Base-by-base conservation (phyloP, 2,329 filamentous ascomycete species). In the Zymoseptoria tritici region DNA sequence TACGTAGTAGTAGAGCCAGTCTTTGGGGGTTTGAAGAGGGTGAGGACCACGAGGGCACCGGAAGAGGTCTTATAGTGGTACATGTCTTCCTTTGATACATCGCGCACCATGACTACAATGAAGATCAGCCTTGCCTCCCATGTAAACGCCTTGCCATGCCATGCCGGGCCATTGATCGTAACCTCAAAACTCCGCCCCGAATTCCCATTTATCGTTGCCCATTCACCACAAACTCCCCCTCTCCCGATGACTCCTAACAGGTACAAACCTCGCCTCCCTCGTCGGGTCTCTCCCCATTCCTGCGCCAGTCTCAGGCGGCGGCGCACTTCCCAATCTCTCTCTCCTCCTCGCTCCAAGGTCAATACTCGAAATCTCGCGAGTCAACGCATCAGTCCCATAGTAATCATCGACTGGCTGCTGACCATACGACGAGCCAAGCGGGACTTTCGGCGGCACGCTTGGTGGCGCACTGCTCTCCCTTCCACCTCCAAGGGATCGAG, bases 291-390 rank as follows among this genome's bases (percentile, higher is more conserved):
- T 26, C 13, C 24, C 24, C 24, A 26, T 22, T 22, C n/a, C 50
- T 13, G 50, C 24, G 9, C 21, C 19, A 11, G 21, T 31, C 19
- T 31, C 52, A 16, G 50, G 21, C 50, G 24, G 50, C 50, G 50
- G 24, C 21, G 50, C 50, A 46, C 36, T 46, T 7, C 36, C 36
- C 11, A 46, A 16, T 46, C 36, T 46, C 16, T 62, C 61, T 8
- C 61, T 54, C 49, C 61, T 58, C 24, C 62, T 61, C 7, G 60
- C 36, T 20, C 78, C 76, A 62, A 80, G 74, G 62, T 80, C 77
- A 62, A 79, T 78, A 64, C 71, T 75, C 62, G 73, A 85, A 79
- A 92, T 82, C 75, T 92, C 89, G 63, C 90, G 80, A 73, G 88
- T 82, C 56, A 92, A 75, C 20, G 86, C 83, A 80, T 79, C 63